Evolutionary conservation across 805 yeast genomes (phyloP), one percentile per base, ranked within the genome.

Genomic region (Wickerhamiella azyma): DNA sequence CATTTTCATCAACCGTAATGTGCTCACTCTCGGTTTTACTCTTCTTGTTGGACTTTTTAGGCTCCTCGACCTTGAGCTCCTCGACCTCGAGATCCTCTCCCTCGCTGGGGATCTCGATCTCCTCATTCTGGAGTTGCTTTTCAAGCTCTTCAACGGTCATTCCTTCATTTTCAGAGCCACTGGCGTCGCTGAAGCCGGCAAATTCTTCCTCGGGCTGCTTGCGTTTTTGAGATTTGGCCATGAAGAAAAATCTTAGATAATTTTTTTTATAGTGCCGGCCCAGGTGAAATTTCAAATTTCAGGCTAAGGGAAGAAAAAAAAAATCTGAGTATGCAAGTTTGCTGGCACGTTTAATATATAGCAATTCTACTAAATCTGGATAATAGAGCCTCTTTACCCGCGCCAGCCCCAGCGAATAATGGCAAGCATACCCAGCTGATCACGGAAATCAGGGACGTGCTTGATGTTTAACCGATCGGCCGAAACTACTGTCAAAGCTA

Each of bases 51-150:
- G 46, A 26, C 21, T 39, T 43, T 47, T 32, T 43, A 37, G 24
- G 17, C 37, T 55, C 55, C 39, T 58, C 59, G 24, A 21, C 24
- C 35, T 52, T 53, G 33, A 41, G 54, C 5, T 45, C 48, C 21
- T 49, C 57, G 14, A 55, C 56, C 16, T 53, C 58, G n/a, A 52
- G 55, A 8, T 58, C 63, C 16, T 60, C 66, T 9, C 55, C 56
- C 5, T 52, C 60, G 19, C 53, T 56, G 24, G 61, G 57, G 3
- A 50, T 53, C 11, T 49, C 56, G 8, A 48, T 55, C 32, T 45
- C 49, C 11, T 50, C 52, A 9, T 42, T 40, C n/a, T 52, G 53
- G 9, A 50, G 51, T 30, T 47, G 50, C 41, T 45, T 45, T 39
- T 54, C 57, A 3, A 53, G 52, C 26, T 50, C 59, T 32, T 51